Base-by-base conservation (phyloP, 1,284 basidiomycete species). In the Mycosarcoma mackinlayi region DNA sequence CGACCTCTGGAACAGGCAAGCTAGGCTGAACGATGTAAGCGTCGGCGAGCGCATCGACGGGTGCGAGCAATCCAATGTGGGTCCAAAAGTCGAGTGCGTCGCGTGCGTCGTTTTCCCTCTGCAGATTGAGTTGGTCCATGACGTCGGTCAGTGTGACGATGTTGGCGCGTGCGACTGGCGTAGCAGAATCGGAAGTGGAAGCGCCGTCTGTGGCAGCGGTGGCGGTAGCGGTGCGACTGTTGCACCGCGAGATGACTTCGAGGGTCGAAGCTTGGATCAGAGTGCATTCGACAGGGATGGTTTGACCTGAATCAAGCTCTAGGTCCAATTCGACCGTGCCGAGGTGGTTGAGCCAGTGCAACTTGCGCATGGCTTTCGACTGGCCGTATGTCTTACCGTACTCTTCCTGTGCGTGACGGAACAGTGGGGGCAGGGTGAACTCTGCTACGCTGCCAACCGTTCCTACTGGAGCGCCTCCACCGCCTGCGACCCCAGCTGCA, bases 331-430 rank as follows among this genome's bases (percentile, higher is more conserved):
- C 73, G 24, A 78, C 69, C 1, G 58, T 69, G 27, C 76, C 75
- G 25, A 82, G 56, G n/a, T 71, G 60, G 27, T 66, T 60, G 31
- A 79, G 66, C 71, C 71, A 78, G 16, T 67, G 55, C n/a, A 77
- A 42, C 11, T 63, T 61, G 28, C 68, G 67, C 62, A 73, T 73
- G 13, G 70, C 54, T 24, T 77, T 65, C 16, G 52, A 35, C 13
- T 57, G 49, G 3, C 52, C 39, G 46, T 38, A 70, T 6, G 54
- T 51, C 28, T 69, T 66, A 0, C 45, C 48, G 38, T 67, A 80
- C 31, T 59, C 51, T 2, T 76, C 60, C 45, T 75, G 63, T 19
- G 76, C 72, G 9, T 56, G 38, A 11, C 52, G 54, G 42, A 79
- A 67, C 13, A 73, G 67, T 1, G 52, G 60, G 11, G 78, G 78